Evolutionary conservation across 225 moss, liverwort and hornwort species (phyloP).

Genomic region (Thuidium tamariscinum): DNA sequence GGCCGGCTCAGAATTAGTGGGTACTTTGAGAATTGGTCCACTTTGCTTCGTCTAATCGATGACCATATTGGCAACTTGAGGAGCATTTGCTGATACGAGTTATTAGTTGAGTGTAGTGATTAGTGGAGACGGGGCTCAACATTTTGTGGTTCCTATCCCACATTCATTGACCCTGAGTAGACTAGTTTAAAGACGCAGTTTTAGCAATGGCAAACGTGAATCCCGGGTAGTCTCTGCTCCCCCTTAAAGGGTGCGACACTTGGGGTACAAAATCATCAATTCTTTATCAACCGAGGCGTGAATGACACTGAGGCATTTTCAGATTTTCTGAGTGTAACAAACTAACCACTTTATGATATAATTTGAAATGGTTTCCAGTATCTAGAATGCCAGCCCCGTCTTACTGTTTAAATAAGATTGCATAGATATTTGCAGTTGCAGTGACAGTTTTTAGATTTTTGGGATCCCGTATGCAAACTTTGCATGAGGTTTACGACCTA

Average conservation of each 20-base stretch:
- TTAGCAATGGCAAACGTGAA: neutral
- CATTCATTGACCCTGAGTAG: neutral
- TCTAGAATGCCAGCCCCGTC: neutral
- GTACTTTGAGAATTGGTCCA: constrained; percentile 11
- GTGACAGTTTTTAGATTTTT: neutral
- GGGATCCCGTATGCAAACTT: neutral
- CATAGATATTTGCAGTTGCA: neutral
- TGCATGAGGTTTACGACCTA: neutral
- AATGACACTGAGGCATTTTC: neutral
- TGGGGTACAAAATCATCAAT: neutral
- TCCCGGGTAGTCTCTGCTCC: neutral
- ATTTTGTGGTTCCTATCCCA: neutral
- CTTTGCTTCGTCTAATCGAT: neutral
- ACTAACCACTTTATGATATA: neutral
- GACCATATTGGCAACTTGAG: neutral
- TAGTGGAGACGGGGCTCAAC: neutral
- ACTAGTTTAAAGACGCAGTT: neutral
- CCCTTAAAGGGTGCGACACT: neutral
- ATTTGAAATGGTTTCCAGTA: neutral
- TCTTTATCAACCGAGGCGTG: neutral
- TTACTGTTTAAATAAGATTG: neutral
- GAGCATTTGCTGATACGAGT: neutral
- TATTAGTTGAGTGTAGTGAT: neutral
- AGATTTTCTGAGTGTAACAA: neutral
- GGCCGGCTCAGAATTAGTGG: constrained; percentile 25